Base-by-base conservation (phyloP, 2,329 filamentous ascomycete species). In the Colletotrichum lupini region DNA sequence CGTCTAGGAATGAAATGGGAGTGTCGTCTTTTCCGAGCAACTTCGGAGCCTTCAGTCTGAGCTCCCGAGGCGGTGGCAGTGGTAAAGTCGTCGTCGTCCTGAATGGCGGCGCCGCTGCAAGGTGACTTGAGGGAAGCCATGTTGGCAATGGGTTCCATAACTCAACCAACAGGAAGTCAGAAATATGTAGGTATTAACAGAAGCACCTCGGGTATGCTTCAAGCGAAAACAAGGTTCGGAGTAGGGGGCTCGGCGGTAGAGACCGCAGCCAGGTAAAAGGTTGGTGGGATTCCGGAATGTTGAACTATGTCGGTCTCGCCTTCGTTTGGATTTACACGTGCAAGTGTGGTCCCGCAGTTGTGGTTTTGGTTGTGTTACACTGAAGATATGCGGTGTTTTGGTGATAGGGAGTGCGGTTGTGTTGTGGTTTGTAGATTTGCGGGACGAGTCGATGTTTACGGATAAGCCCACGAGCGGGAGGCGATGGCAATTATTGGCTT, bases 1-100 rank as follows among this genome's bases (percentile, higher is more conserved):
- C 89, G 84, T 76, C 90, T 83, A 2, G 88, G 88, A 67, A 88
- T 82, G 72, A 89, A 89, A 68, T 88, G 89, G 3, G 90, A 92
- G 77, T 89, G 90, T 7, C 88, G 85, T 52, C 90, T 84, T 69
- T 86, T 83, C 68, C 84, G 83, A 69, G 73, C 79, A 66, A 79
- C 79, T 64, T 62, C 75, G 69, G 76, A 77, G 76, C 81, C 79
- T 46, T 78, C 77, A 64, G 79, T 67, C 62, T 86, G 80, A 6
- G 83, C 81, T 24, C 86, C 84, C 2, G 87, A 88, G 35, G 82
- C 80, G 61, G 76, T 78, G 22, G 82, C 83, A 14, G 81, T 79
- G 5, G 79, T 26, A 30, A 77, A 76, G 57, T 84, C 83, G 74
- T 84, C 80, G 73, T 82, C 79, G 58, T 78, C 78, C 37, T 80